A percentile compares a stretch with the other conserved stretches of the same genome.
phyloP scores from a whole-genome alignment of 2,329 filamentous ascomycete genomes.

The Dactylonectria estremocensis region DNA sequence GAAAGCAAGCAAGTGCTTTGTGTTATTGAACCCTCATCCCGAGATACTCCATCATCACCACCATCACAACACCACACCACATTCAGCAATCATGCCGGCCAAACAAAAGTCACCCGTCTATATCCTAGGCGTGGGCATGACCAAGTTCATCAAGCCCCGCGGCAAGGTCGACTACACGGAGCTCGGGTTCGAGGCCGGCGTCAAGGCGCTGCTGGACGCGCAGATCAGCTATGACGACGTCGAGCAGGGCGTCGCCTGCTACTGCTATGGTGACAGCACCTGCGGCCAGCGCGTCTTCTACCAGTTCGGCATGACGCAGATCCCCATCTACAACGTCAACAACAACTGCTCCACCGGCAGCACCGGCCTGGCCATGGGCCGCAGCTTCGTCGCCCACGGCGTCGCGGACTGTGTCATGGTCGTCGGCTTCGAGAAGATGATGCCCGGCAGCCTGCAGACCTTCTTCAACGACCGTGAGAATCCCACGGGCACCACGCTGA shows the following conservation, averaged over 20 bases:
- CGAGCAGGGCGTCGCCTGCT: slow-evolving; percentile 95
- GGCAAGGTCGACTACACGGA: slow-evolving; percentile 96
- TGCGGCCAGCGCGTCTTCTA: slow-evolving; percentile 98
- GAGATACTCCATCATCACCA: slow-evolving; percentile 9
- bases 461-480: slow-evolving; percentile 90
- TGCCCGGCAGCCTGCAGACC: slow-evolving; percentile 85
- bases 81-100: slow-evolving; percentile 60
- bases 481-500: slow-evolving; percentile 79
- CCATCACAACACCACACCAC: slow-evolving; percentile 5
- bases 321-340: slow-evolving; percentile 98
- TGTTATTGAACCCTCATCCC: background rate
- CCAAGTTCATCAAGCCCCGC: slow-evolving; percentile 98
- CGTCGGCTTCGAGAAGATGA: slow-evolving; percentile 99
- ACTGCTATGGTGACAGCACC: slow-evolving; percentile 96
- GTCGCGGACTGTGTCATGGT: slow-evolving; percentile 91
- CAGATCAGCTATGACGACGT: slow-evolving; percentile 98
- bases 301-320: slow-evolving; percentile 97
- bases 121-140: slow-evolving; percentile 98
- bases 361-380: slow-evolving; percentile 88
- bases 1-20: slow-evolving; percentile 35
- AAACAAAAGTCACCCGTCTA: slow-evolving; percentile 75
- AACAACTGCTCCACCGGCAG: slow-evolving; percentile 99
- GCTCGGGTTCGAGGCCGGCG: slow-evolving; percentile 91
- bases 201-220: slow-evolving; percentile 88
- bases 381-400: slow-evolving; percentile 84